Evolutionary conservation across 768 basidiomycete genomes (phyloP), one percentile per base, ranked within the genome.

Genomic region (Boletellus ananiceps): DNA sequence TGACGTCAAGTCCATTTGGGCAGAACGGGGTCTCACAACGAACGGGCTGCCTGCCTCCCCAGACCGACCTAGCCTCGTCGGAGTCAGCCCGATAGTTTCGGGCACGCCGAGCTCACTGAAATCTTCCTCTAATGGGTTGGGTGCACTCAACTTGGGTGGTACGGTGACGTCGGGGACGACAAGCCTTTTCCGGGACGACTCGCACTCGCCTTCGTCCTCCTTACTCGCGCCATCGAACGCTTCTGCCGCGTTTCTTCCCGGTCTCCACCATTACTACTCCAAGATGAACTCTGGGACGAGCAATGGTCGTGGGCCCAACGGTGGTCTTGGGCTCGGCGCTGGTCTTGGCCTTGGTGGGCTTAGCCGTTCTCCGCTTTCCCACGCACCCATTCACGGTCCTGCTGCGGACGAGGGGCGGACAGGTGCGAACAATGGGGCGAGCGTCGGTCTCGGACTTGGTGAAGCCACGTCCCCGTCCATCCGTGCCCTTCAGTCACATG

Each of bases 401-500:
- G 58, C 49, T 18, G 58, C 41, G 15, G 66, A 71, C 40, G 65
- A 65, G 37, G 62, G 56, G 14, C 60, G 55, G 38, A 44, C 56
- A 0, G 21, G 33, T 12, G n/a, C 38, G 3, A 56, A 42, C 27
- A 63, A 58, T 6, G 54, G 49, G 2, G 12, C 54, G 14, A 40
- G 4, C 29, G 23, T 62, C 8, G 58, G 59, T 0, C 57, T 57
- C 27, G 64, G 64, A 0, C 59, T 59, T 0, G 64, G 62, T 12
- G 69, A 62, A 44, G 66, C 69, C 15, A 68, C 83, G 1, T 86
- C 84, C 13, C 88, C 93, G 0, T 79, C 82, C 23, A 74, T 86
- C 23, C 78, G 83, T n/a, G 93, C 90, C 1, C 72, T 94, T 36
- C 88, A 91, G 60, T 74, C 84, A 15, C 93, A 94, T 57, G 91